Evolutionary conservation across 2,329 filamentous ascomycete genomes (phyloP), one percentile per base, ranked within the genome.

Genomic region (Tolypocladium ovalisporum): DNA sequence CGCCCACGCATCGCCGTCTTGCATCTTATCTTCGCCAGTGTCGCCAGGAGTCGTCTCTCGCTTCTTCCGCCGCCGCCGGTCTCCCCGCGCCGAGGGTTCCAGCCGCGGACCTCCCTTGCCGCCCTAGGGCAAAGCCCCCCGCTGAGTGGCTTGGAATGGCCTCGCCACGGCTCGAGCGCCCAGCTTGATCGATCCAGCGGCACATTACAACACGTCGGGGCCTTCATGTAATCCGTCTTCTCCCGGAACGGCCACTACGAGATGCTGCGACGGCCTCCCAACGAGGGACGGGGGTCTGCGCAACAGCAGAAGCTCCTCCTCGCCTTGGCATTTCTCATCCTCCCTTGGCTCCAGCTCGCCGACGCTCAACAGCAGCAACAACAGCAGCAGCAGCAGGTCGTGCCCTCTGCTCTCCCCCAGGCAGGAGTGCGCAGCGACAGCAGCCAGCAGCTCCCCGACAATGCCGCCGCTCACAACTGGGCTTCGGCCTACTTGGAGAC

Each of bases 231-330:
- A 62, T 56, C 55, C 52, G 27, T 52, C 49, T 24, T 49, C n/a
- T 22, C 37, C 47, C 13, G n/a, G 29, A n/a, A 47, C 35, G 34
- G 52, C 53, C 35, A 44, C 51, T 54, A 37, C 65, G 65, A 65
- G 61, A 87, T 86, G 83, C 76, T 81, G 77, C 84, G 81, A 80
- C 82, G 83, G 77, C 82, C 82, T 71, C 78, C 79, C 67, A 80
- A 79, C 75, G 79, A 80, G 72, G 78, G 76, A 68, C 74, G 76
- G 74, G 72, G 75, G 75, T 68, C 71, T 68, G 71, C 71, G 62
- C 71, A 71, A 59, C 74, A 78, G 70, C 71, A 75, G 66, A 75
- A 72, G 68, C 70, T 75, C 65, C 66, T 80, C 69, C 68, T 83
- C 69, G 79, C 81, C 70, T 76, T 85, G 69, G 80, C 79, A 64